Conservation (phyloP, 192 early-diverging fungal species). For the Coemansia sp. region DNA sequence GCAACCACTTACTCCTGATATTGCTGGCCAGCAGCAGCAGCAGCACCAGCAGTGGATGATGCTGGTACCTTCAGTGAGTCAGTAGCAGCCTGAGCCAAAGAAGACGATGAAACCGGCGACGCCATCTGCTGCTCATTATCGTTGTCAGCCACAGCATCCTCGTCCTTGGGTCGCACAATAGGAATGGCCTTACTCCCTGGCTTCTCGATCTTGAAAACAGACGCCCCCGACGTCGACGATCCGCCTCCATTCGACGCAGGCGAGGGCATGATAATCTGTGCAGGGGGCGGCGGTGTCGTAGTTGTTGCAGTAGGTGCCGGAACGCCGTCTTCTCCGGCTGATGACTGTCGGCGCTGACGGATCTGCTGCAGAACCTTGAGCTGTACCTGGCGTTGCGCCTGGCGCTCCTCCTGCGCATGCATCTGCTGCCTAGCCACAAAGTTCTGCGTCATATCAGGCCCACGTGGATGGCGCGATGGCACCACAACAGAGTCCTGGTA, state of each 20-base stretch:
- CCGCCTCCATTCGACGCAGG: conserved; percentile 2
- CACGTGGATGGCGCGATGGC: conserved; percentile 72
- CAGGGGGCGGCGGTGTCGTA: background rate
- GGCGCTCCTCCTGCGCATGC: conserved; percentile 52
- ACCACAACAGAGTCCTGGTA: conserved; percentile 64
- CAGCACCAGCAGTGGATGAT: background rate
- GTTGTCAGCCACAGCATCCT: conserved; percentile 5
- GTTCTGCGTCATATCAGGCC: conserved; percentile 70
- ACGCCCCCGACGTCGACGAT: conserved; percentile 13
- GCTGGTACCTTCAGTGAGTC: background rate
- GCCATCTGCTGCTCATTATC: conserved; percentile 1
- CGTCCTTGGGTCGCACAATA: conserved; percentile 41
- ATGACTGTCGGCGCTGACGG: conserved; percentile 54
- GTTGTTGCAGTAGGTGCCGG: background rate
- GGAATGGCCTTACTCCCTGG: conserved; percentile 52
- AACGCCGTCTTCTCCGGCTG: conserved; percentile 33
- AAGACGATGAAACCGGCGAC: background rate
- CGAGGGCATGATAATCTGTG: background rate
- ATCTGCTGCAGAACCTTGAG: conserved; percentile 55
- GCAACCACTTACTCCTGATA: background rate
- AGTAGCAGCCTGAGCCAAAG: background rate
- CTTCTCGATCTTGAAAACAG: conserved; percentile 48
- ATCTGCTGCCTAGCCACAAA: conserved; percentile 66
- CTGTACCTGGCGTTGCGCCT: conserved; percentile 51
- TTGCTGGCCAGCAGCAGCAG: background rate